Base-by-base conservation (phyloP, 2,329 filamentous ascomycete species). In the Penicillium vulpinum region DNA sequence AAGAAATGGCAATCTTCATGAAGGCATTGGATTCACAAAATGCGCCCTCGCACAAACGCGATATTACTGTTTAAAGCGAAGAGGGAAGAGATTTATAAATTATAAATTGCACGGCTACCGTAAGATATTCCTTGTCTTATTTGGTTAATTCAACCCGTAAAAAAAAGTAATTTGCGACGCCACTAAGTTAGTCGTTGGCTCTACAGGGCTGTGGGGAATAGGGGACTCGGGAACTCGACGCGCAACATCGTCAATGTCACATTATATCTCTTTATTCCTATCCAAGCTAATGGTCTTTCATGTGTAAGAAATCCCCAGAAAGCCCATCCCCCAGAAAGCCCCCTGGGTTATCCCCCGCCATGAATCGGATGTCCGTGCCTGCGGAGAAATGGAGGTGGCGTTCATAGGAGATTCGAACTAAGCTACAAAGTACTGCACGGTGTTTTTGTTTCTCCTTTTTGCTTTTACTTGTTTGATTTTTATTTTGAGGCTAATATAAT, bases 381-480 rank as follows among this genome's bases (percentile, higher is more conserved):
- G 39, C 44, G 40, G 38, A 47, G 41, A 46, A 31, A 48, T 22
- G 48, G 51, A 45, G 36, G 56, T 59, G 58, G 58, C 56, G 58
- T 36, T 29, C 10, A 2, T 18, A 2, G 24, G 24, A 16, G 41
- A 15, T 22, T 16, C 33, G n/a, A 39, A n/a, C 26, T 5, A 29
- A 50, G 29, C 7, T 9, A 9, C 2, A 10, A 36, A 13, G 22
- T 50, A 18, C 33, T 28, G 24, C 26, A 29, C n/a, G 40, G 38
- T 43, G 2, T 11, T n/a, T 41, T 24, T 18, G 28, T 4, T 24
- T 13, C 21, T 13, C 1, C 5, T 31, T 5, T n/a, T 43, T 15
- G 7, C n/a, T 13, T 15, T 31, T 5, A 9, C 26, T 5, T 28
- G 22, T 22, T 31, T 28, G n/a, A 29, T n/a, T 40, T 18, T 16